Percentiles rank a stretch among this genome's conserved stretches.
Conservation (phyloP, 441 rosid species). For the Kokia cookei region DNA sequence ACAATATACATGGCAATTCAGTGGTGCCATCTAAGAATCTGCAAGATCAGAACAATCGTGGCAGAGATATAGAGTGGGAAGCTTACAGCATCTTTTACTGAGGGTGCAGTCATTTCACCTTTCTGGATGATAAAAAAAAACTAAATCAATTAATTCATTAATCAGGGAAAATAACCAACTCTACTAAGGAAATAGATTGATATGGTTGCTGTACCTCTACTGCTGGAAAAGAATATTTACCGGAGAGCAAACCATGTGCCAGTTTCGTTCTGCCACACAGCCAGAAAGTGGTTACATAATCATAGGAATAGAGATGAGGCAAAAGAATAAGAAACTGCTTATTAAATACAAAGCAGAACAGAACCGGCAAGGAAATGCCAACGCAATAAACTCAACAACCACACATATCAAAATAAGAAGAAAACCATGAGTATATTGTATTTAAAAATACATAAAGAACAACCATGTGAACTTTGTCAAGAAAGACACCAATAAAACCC, state of each 20-base stretch:
- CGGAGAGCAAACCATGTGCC: slow-evolving; percentile 92
- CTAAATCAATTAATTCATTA: slow-evolving; percentile 3
- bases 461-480: neutral
- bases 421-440: neutral
- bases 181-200: slow-evolving; percentile 6
- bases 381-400: neutral
- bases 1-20: neutral
- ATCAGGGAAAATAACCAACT: neutral
- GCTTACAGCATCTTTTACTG: slow-evolving; percentile 47
- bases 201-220: slow-evolving; percentile 41
- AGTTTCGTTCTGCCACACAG: slow-evolving; percentile 74
- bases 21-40: neutral
- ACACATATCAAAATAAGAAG: neutral
- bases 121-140: slow-evolving; percentile 27
- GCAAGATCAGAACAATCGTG: neutral
- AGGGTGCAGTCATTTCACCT: slow-evolving; percentile 25
- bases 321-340: slow-evolving; percentile 1
- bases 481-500: neutral
- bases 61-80: slow-evolving; percentile 9
- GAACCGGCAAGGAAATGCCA: neutral
- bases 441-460: neutral
- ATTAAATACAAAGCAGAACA: neutral
- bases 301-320: slow-evolving; percentile 3
- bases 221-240: slow-evolving; percentile 78
- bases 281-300: slow-evolving; percentile 11